phyloP scores from a whole-genome alignment of 495 filamentous ascomycete genomes.

The Aspergillus bridgeri region DNA sequence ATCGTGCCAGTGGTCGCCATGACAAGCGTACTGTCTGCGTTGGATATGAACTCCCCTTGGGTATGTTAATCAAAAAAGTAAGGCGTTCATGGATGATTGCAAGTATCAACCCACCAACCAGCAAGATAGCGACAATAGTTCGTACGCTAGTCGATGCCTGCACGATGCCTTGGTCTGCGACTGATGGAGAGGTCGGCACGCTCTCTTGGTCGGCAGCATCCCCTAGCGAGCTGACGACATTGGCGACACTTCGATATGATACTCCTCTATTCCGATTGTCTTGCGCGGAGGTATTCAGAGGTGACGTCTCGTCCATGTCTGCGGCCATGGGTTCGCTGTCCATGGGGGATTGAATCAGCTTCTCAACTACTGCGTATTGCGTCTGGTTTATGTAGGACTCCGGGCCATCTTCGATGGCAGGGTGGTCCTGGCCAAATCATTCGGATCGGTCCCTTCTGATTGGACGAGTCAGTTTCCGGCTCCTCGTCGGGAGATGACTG shows the following conservation, averaged over 20 bases:
- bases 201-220: conserved; percentile 25
- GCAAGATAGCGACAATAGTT: conserved; percentile 34
- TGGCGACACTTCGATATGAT: conserved; percentile 3
- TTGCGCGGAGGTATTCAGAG: conserved; percentile 1
- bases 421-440: background rate
- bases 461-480: background rate
- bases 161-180: background rate
- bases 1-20: conserved; percentile 60
- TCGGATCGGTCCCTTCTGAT: background rate
- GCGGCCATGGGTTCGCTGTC: background rate
- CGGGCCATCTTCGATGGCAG: background rate
- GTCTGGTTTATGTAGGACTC: too few relatives aligned
- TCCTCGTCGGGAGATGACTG: background rate
- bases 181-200: conserved; percentile 10
- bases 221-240: background rate
- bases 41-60: conserved; percentile 61
- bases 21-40: conserved; percentile 59
- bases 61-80: conserved; percentile 5
- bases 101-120: conserved; percentile 27
- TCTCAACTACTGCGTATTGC: too few relatives aligned
- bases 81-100: background rate
- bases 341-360: background rate
- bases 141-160: conserved; percentile 22
- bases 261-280: background rate
- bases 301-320: conserved; percentile 7